Evolutionary conservation across 371 early-diverging fungal species (phyloP), one percentile per base, ranked within the genome.

Genomic region (Sporodiniella umbellata): DNA sequence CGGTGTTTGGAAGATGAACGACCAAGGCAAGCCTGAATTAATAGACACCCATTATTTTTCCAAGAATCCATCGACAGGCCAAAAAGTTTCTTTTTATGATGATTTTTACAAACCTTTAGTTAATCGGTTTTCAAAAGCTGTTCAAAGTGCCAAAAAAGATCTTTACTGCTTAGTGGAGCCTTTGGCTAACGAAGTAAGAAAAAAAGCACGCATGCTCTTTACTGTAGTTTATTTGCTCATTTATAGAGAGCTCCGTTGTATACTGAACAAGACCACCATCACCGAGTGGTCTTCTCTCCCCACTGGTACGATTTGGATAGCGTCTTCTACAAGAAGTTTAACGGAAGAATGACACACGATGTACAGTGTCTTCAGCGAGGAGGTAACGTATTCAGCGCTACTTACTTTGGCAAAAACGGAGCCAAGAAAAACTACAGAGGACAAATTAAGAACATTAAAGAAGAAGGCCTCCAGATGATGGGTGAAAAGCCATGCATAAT

Each of bases 231-330:
- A 44, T 25, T 19, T 19, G 8, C 11, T 26, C 18, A 45, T 23
- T 14, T 46, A 33, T 60, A 76, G 67, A 78, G 75, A 58, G 78
- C 89, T 28, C 90, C 91, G n/a, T 65, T 75, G 2, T 75, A 83
- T 56, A 61, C 56, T 6, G 61, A 67, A 12, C 62, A 58, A 17
- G 80, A 87, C 48, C 77, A 81, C 19, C 74, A 82, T 42, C 72
- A 76, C 11, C 78, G 83, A 26, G 57, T 85, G 15, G 74, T 90
- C 1, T 90, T 82, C 51, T 86, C 91, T 8, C 91, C 91, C 18
- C 91, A 90, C 62, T 90, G 91, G 91, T 90, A 90, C 53, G 91
- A 90, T 44, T 19, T 90, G 12, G 84, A 88, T 42, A 78, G 85
- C 31, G 62, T 90, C 14, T 87, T 88, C 50, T 80, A 81, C 63